These are phyloP conservation scores for Drechmeria coniospora DNA, from an alignment of 2,329 filamentous ascomycete genomes.

Conservation along the genomic window DNA sequence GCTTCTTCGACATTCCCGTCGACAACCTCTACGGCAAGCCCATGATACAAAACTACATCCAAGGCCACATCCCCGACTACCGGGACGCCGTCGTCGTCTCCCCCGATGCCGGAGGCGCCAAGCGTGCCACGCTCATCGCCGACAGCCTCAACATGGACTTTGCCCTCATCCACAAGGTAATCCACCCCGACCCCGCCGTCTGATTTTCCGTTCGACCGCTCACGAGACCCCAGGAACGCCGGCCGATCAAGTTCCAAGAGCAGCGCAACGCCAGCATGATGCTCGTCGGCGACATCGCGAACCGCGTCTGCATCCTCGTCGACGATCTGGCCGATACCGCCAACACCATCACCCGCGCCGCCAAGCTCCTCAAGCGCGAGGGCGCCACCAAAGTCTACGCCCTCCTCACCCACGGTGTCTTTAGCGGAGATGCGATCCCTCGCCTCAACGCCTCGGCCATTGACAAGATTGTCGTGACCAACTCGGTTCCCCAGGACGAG, in stretches of 20 bases:
- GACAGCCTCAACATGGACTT: conserved; percentile 90
- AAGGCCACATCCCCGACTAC: conserved; percentile 71
- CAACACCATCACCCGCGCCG: conserved; percentile 91
- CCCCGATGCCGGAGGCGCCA: conserved; percentile 90
- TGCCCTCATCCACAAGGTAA: conserved; percentile 89
- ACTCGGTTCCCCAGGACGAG: conserved; percentile 80
- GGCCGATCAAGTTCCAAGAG: conserved; percentile 74
- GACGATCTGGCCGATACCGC: conserved; percentile 93
- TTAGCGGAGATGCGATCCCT: conserved; percentile 88
- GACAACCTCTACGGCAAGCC: conserved; percentile 89
- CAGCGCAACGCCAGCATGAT: conserved; percentile 91
- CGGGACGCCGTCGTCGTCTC: conserved; percentile 84
- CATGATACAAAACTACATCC: conserved; percentile 54
- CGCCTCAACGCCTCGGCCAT: conserved; percentile 86
- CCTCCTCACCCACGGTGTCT: conserved; percentile 83
- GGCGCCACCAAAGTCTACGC: conserved; percentile 86
- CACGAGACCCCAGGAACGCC: conserved; percentile 51
- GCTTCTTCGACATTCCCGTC: conserved; percentile 96
- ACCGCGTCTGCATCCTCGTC: conserved; percentile 74
- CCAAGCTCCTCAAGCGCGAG: conserved; percentile 92
- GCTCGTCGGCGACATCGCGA: conserved; percentile 74
- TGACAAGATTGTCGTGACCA: conserved; percentile 90
- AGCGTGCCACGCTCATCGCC: conserved; percentile 87
- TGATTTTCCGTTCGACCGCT: conserved; percentile 21
- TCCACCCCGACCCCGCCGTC: conserved; percentile 9